Conservation (phyloP, 306 rosid genomes). For the Dicorynia guianensis region DNA sequence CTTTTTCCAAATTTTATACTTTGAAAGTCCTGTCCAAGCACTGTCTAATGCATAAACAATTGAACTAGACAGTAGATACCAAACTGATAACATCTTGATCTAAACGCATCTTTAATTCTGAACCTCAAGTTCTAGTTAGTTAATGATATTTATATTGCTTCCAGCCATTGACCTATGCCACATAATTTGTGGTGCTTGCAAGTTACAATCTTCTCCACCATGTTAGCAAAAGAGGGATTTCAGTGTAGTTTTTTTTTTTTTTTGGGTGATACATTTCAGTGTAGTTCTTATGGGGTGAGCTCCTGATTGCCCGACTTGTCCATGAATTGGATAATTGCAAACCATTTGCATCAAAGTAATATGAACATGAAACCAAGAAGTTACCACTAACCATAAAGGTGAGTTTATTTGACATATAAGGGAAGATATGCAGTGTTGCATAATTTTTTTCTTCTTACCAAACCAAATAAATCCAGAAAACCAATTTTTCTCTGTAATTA, state of each 20-base stretch:
- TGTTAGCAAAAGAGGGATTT: slow-evolving; percentile 26
- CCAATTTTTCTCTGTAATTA: neutral
- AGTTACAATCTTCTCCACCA: slow-evolving; percentile 9
- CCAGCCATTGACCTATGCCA: neutral
- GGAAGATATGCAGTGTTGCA: neutral
- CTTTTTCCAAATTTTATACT: too few relatives aligned
- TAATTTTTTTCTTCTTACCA: neutral
- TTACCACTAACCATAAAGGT: neutral
- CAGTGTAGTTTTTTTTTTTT: slow-evolving; percentile 17
- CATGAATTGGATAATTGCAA: neutral
- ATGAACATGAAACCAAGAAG: neutral
- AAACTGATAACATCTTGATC: neutral
- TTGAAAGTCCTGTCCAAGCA: too few relatives aligned
- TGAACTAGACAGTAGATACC: neutral
- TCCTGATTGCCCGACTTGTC: slow-evolving; percentile 38
- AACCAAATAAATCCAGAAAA: neutral
- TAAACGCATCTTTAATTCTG: neutral
- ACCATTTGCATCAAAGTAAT: slow-evolving; percentile 3
- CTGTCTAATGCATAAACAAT: neutral
- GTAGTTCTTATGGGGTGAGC: slow-evolving; percentile 13
- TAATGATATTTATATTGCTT: slow-evolving; percentile 11
- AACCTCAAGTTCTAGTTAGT: neutral
- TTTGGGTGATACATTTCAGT: too few relatives aligned
- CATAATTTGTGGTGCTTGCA: slow-evolving; percentile 13
- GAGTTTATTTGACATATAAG: neutral